Conservation (phyloP, 2,329 filamentous ascomycete species). For the Pseudocercospora crystallina region DNA sequence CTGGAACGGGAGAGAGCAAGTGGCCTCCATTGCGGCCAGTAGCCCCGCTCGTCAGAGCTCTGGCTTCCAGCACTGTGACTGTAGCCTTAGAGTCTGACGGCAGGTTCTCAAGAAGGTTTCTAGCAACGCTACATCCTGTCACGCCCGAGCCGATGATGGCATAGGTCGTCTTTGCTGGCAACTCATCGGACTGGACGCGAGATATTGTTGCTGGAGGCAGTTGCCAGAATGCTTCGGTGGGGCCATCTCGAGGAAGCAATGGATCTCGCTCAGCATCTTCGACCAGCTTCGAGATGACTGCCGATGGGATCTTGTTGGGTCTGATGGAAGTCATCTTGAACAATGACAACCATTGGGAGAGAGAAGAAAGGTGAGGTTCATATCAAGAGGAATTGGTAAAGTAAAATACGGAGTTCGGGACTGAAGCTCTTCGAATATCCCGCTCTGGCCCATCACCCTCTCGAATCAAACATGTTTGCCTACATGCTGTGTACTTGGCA, state of each 20-base stretch:
- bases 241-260: slow-evolving; percentile 14
- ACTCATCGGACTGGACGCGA: slow-evolving; percentile 4
- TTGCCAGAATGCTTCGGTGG: slow-evolving; percentile 25
- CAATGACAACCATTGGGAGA: not conserved
- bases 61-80: slow-evolving; percentile 21
- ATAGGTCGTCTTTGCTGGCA: slow-evolving; percentile 16
- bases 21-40: slow-evolving; percentile 25
- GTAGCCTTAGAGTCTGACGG: slow-evolving; percentile 1
- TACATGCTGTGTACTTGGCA: no score
- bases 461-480: no score
- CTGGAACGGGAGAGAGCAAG: slow-evolving; percentile 17
- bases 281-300: slow-evolving; percentile 12
- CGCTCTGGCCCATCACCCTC: no score
- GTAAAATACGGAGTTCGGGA: not conserved
- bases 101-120: slow-evolving; percentile 14
- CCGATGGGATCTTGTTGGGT: slow-evolving; percentile 2
- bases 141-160: slow-evolving; percentile 24
- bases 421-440: not conserved
- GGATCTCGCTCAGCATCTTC: slow-evolving; percentile 18
- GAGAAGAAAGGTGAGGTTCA: not conserved
- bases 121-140: slow-evolving; percentile 21
- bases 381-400: no score
- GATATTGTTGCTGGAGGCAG: slow-evolving; percentile 9
- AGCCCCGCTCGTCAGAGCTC: slow-evolving; percentile 16
- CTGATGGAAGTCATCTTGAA: slow-evolving; percentile 5